These are phyloP conservation scores for Eurotiales sp. DNA, from an alignment of 2,329 filamentous ascomycete species.

Conservation along the genomic window DNA sequence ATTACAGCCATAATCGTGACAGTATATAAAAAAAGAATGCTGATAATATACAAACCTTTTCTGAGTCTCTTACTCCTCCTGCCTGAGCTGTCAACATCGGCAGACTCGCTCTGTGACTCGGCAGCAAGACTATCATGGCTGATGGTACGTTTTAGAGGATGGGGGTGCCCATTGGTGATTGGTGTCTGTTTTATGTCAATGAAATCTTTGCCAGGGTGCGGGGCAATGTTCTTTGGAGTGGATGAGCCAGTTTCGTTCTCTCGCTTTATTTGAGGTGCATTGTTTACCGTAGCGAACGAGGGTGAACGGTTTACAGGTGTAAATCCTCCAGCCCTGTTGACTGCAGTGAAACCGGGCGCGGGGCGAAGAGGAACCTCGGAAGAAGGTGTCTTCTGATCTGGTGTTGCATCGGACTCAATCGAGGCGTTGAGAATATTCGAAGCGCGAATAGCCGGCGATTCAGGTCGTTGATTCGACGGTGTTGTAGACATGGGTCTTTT, in stretches of 20 bases:
- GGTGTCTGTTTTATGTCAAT: conserved; percentile 35
- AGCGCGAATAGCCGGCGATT: conserved; percentile 64
- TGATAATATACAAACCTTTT: conserved; percentile 60
- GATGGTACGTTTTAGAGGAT: conserved; percentile 72
- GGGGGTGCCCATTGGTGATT: conserved; percentile 50
- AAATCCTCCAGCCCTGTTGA: conserved; percentile 60
- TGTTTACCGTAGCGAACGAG: conserved; percentile 42
- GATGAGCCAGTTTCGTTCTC: conserved; percentile 57
- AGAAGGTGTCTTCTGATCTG: conserved; percentile 32
- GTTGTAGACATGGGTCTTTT: conserved; percentile 41
- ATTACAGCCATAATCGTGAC: not conserved
- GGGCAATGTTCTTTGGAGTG: conserved; percentile 60
- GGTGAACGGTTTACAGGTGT: conserved; percentile 55
- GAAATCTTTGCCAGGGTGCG: conserved; percentile 41
- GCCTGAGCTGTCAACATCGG: conserved; percentile 62
- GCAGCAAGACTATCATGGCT: conserved; percentile 52
- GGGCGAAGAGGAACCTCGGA: conserved; percentile 37
- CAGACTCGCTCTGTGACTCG: conserved; percentile 39
- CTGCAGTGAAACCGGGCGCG: conserved; percentile 63
- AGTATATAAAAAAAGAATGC: too few species aligned
- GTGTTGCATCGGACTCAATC: conserved; percentile 33
- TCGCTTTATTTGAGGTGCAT: conserved; percentile 42
- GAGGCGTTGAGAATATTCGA: conserved; percentile 56
- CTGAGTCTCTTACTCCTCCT: conserved; percentile 90
- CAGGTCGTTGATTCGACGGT: conserved; percentile 50